phyloP scores from a whole-genome alignment of 2,329 filamentous ascomycete species.

The Ascochyta koolunga region DNA sequence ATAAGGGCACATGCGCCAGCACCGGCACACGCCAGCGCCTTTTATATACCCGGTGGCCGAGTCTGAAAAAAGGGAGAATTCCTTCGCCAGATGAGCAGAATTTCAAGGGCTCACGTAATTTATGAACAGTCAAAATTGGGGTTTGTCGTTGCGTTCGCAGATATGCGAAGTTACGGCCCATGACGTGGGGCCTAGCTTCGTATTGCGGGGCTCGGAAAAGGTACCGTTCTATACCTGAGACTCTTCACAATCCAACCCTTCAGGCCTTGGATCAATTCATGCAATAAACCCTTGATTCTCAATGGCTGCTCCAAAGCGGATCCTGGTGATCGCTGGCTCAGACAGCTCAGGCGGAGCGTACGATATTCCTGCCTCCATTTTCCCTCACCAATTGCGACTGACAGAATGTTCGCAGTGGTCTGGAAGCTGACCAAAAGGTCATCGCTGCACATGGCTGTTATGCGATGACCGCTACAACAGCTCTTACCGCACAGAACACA shows the following conservation, averaged over 20 bases:
- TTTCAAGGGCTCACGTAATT: background rate
- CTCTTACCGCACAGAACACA: conserved; percentile 96
- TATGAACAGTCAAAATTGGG: background rate
- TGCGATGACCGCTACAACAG: conserved; percentile 94
- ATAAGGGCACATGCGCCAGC: background rate
- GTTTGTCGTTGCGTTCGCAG: background rate
- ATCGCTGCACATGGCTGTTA: conserved; percentile 92
- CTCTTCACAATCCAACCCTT: conserved; percentile 11
- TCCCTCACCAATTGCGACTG: conserved; percentile 25
- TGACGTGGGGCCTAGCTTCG: conserved; percentile 34
- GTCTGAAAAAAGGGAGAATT: too few relatives aligned
- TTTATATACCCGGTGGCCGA: background rate
- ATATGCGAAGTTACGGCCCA: conserved; percentile 2
- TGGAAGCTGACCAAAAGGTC: conserved; percentile 96
- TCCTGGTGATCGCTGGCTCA: conserved; percentile 85
- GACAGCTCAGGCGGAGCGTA: conserved; percentile 91
- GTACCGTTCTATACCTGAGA: conserved; percentile 13
- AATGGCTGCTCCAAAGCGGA: conserved; percentile 53
- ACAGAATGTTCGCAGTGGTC: conserved; percentile 64
- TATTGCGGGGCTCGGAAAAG: conserved; percentile 32
- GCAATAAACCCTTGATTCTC: background rate
- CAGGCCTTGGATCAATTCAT: background rate
- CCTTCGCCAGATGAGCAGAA: background rate
- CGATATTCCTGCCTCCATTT: conserved; percentile 41
- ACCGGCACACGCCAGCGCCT: background rate